Evolutionary conservation across 352 stramenopile genomes (phyloP).

Genomic region (Phytophthora multivora): DNA sequence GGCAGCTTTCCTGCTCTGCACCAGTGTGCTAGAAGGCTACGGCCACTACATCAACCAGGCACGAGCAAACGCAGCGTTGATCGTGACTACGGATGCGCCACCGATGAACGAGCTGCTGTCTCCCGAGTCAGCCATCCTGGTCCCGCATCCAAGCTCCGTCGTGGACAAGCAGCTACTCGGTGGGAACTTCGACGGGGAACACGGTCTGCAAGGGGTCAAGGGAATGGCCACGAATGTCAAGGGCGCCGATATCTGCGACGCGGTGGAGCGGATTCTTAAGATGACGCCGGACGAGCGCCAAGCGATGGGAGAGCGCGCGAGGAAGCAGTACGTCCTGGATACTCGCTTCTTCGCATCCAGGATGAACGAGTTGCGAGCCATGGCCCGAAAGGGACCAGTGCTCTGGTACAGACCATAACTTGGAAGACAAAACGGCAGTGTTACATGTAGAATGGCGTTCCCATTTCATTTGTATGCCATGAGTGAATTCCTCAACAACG

Average conservation of each 20-base stretch:
- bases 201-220: conserved; percentile 46
- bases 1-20: conserved; percentile 52
- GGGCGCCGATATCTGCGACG: conserved; percentile 47
- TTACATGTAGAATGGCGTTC: too few relatives aligned
- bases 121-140: conserved; percentile 39
- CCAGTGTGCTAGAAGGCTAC: conserved; percentile 61
- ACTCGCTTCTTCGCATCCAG: conserved; percentile 27
- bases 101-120: conserved; percentile 73
- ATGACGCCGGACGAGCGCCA: conserved; percentile 43
- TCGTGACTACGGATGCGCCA: conserved; percentile 54
- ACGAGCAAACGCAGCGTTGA: conserved; percentile 44
- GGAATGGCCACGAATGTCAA: conserved; percentile 52
- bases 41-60: conserved; percentile 80
- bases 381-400: conserved; percentile 10
- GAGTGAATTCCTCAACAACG: too few relatives aligned
- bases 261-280: conserved; percentile 41
- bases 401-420: conserved; percentile 18
- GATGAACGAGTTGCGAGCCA: conserved; percentile 29
- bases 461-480: too few relatives aligned
- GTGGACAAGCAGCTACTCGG: conserved; percentile 47
- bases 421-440: too few relatives aligned
- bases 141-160: conserved; percentile 22
- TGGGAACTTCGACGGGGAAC: conserved; percentile 30
- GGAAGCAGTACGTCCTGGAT: conserved; percentile 36
- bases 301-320: conserved; percentile 30